Evolutionary conservation across 2,329 filamentous ascomycete species (phyloP).

Genomic region (Epichloe gansuensis): DNA sequence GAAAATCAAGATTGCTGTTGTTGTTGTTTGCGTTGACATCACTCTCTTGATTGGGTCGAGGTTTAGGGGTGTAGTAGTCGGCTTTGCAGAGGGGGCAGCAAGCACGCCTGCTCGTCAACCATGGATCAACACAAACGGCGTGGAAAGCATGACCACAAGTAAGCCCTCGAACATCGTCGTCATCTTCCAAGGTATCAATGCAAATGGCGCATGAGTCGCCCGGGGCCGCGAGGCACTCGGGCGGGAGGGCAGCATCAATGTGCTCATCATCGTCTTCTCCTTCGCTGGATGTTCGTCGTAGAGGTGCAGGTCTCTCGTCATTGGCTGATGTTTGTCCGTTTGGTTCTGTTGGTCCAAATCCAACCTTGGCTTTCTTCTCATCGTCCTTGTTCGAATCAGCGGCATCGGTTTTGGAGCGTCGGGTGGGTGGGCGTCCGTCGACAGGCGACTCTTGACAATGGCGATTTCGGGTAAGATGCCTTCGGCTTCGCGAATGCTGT

Average conservation of each 20-base stretch:
- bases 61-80: slow-evolving; percentile 93
- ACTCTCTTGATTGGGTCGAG: slow-evolving; percentile 43
- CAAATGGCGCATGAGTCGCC: slow-evolving; percentile 96
- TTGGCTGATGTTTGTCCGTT: slow-evolving; percentile 15
- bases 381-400: slow-evolving; percentile 9
- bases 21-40: slow-evolving; percentile 9
- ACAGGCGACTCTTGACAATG: slow-evolving; percentile 31
- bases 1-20: slow-evolving; percentile 18
- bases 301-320: slow-evolving; percentile 13
- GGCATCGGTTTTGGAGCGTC: slow-evolving; percentile 9
- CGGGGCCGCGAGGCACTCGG: slow-evolving; percentile 67
- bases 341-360: slow-evolving; percentile 10
- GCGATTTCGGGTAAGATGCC: slow-evolving; percentile 35
- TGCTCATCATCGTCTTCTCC: slow-evolving; percentile 63
- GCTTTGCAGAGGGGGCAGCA: slow-evolving; percentile 97
- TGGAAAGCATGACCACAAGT: slow-evolving; percentile 98
- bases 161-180: slow-evolving; percentile 87
- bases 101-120: slow-evolving; percentile 85
- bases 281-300: slow-evolving; percentile 33
- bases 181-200: slow-evolving; percentile 84
- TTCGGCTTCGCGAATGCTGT: slow-evolving; percentile 58
- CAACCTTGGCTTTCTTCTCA: slow-evolving; percentile 7
- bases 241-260: slow-evolving; percentile 69
- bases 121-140: slow-evolving; percentile 87
- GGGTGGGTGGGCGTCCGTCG: slow-evolving; percentile 16